These are phyloP conservation scores for Colletotrichum sp. DNA, from an alignment of 2,329 filamentous ascomycete species.

Conservation along the genomic window DNA sequence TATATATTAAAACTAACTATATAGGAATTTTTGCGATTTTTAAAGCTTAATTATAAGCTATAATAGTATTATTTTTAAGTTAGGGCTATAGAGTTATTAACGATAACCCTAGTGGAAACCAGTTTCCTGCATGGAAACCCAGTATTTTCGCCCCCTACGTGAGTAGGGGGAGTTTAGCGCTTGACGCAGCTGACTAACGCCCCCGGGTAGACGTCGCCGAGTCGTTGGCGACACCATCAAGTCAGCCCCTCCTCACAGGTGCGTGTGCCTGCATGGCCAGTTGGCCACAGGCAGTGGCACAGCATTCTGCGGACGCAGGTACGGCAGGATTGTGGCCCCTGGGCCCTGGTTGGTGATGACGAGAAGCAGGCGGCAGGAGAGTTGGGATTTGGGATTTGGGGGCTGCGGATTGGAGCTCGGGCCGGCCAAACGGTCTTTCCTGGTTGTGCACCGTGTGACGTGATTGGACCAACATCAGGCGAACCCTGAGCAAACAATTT, in stretches of 20 bases:
- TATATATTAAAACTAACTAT: no score
- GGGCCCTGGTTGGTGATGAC: not conserved
- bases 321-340: not conserved
- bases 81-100: no score
- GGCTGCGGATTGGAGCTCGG: conserved; percentile 4
- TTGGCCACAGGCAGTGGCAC: not conserved
- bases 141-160: no score
- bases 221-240: not conserved
- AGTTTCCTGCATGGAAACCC: no score
- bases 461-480: conserved; percentile 4
- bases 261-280: not conserved
- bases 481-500: conserved; percentile 19
- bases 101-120: no score
- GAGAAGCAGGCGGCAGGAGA: not conserved
- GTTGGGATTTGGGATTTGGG: conserved; percentile 3
- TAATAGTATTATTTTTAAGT: no score
- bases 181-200: no score
- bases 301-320: not conserved
- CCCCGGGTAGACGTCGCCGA: not conserved
- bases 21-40: no score
- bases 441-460: not conserved
- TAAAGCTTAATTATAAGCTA: no score
- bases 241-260: not conserved
- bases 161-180: no score
- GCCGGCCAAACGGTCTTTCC: not conserved